These are phyloP conservation scores for Vigna unguiculata DNA, from an alignment of 306 rosid species.

Conservation along the genomic window DNA sequence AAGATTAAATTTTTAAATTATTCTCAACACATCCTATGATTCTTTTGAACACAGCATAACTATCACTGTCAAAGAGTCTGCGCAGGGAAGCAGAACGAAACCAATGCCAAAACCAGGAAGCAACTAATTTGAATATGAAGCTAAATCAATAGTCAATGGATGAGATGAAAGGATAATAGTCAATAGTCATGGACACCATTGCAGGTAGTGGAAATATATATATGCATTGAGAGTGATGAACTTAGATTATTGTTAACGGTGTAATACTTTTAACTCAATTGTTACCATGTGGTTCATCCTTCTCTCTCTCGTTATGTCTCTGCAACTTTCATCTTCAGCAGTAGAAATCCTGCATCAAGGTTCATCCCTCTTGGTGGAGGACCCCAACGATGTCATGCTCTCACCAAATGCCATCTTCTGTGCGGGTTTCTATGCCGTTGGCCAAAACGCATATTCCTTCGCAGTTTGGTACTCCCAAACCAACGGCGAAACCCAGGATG, in stretches of 20 bases:
- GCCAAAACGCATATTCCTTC: constrained; percentile 63
- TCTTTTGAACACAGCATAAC: not conserved
- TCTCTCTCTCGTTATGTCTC: not conserved
- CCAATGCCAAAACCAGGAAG: not conserved
- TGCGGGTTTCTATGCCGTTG: constrained; percentile 58
- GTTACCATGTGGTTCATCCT: constrained; percentile 11
- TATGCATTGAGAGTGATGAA: not conserved
- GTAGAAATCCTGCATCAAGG: constrained; percentile 36
- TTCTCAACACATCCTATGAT: too few relatives aligned
- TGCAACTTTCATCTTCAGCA: constrained; percentile 15
- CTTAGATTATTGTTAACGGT: not conserved
- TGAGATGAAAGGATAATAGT: not conserved
- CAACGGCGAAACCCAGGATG: not conserved
- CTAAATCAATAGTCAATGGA: not conserved
- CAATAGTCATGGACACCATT: not conserved
- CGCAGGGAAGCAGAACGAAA: not conserved
- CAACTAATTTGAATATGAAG: constrained; percentile 2
- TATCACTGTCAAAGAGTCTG: not conserved
- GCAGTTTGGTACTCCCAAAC: constrained; percentile 61
- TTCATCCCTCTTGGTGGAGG: constrained; percentile 52
- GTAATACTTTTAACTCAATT: too few relatives aligned
- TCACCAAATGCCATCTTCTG: constrained; percentile 54
- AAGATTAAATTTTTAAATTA: too few relatives aligned
- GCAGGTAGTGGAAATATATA: not conserved
- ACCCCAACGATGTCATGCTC: constrained; percentile 41